Base-by-base conservation (phyloP, 2,329 filamentous ascomycete species). In the Beauveria rudraprayagi region DNA sequence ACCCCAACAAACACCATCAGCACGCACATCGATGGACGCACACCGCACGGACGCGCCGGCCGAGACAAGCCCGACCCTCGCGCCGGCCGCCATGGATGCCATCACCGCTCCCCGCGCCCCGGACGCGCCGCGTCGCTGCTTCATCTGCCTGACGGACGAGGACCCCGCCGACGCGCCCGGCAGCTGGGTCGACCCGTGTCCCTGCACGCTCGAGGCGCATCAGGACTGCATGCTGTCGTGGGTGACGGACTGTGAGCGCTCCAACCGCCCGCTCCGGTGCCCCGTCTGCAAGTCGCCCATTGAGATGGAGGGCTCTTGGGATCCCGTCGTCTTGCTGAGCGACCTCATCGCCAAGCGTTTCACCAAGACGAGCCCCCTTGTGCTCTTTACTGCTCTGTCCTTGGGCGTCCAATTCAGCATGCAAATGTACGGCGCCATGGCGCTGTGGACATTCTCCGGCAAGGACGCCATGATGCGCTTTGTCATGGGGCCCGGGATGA, bases 271-370 rank as follows among this genome's bases (percentile, higher is more conserved):
- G 63, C 85, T 97, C 65, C 78, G 84, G 59, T 99, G 94, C 71
- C 93, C 93, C 2, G 90, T 96, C 64, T 99, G 94, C 81, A 94
- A 96, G 72, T 83, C 86, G 2, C 82, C 85, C 66, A 96, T 97
- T 68, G 78, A 83, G 57, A 79, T 97, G 30, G 83, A 88, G 56
- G 86, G 92, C 54, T 89, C 90, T 16, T 84, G 82, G 68, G 92
- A 92, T 69, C 77, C 84, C 24, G 74, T 94, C 24, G 85, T 97
- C 30, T 83, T 88, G 58, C 68, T 87, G 0, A 82, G 87, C 63
- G 83, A 88, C 56, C 72, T 77, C 17, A 65, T 90, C 10, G 81
- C 88, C 67, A 76, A 78, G 43, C 70, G 70, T 76, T 72, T 86
- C 78, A 70, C 83, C 75, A 65, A 80, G 72, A 70, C 76, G 52